phyloP scores from a whole-genome alignment of 768 basidiomycete species.

The Macrolepiota albuminosa region DNA sequence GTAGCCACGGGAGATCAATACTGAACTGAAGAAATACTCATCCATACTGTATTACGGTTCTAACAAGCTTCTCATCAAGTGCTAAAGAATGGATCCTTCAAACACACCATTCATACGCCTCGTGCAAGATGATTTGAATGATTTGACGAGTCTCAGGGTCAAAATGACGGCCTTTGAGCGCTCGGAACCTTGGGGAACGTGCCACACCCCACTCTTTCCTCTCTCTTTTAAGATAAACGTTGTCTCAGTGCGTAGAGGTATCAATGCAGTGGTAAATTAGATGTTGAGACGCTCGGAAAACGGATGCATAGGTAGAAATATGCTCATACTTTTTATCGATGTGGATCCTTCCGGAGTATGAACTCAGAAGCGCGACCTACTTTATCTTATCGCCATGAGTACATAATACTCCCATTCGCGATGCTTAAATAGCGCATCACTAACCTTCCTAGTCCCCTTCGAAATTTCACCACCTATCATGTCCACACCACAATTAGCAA shows the following conservation, averaged over 20 bases:
- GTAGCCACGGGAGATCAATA: too few relatives aligned
- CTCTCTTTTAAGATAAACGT: not conserved
- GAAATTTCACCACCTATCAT: slow-evolving; percentile 27
- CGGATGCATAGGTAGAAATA: not conserved
- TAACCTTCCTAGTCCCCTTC: not conserved
- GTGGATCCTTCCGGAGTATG: not conserved
- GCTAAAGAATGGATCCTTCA: too few relatives aligned
- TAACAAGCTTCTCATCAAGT: too few relatives aligned
- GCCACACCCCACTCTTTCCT: too few relatives aligned
- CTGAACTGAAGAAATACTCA: too few relatives aligned
- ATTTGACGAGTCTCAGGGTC: too few relatives aligned
- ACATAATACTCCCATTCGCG: not conserved
- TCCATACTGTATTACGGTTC: too few relatives aligned
- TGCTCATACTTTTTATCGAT: not conserved
- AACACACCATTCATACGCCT: too few relatives aligned
- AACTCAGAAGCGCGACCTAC: not conserved
- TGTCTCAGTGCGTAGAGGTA: not conserved
- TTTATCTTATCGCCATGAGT: slow-evolving; percentile 7
- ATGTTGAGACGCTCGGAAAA: not conserved
- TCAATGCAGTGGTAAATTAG: not conserved
- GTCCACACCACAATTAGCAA: slow-evolving; percentile 72
- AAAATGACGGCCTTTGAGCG: too few relatives aligned
- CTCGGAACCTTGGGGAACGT: too few relatives aligned
- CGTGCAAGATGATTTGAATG: too few relatives aligned
- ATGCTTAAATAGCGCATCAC: slow-evolving; percentile 11